Conservation (phyloP, 164 flowering plant species). For the Vitis rotundifolia region DNA sequence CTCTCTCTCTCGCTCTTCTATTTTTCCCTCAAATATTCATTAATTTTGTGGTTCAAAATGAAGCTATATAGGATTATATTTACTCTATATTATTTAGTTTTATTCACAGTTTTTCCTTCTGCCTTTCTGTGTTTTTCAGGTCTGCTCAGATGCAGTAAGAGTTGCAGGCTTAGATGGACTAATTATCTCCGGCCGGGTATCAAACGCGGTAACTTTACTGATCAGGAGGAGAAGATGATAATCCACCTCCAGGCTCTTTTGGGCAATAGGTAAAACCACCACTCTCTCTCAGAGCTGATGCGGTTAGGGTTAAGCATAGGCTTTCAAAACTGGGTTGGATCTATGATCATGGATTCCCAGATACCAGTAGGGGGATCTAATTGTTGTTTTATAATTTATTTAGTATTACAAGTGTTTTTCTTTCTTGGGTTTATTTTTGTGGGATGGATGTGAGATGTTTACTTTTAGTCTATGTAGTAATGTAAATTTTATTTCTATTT, state of each 20-base stretch:
- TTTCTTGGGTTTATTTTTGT: too few relatives aligned
- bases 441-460: too few relatives aligned
- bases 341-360: too few relatives aligned
- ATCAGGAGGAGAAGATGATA: conserved; percentile 93
- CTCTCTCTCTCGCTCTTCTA: conserved; percentile 1
- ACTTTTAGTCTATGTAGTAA: too few relatives aligned
- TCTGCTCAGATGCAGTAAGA: conserved; percentile 84
- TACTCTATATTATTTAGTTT: not conserved
- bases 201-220: conserved; percentile 81
- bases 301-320: too few relatives aligned
- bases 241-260: conserved; percentile 94
- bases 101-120: not conserved
- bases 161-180: conserved; percentile 93
- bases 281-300: not conserved
- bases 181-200: conserved; percentile 95
- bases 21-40: conserved; percentile 8
- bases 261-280: conserved; percentile 66
- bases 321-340: too few relatives aligned
- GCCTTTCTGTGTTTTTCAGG: conserved; percentile 40
- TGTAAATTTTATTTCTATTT: not conserved
- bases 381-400: too few relatives aligned
- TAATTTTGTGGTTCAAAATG: too few relatives aligned
- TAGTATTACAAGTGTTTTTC: too few relatives aligned
- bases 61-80: too few relatives aligned
- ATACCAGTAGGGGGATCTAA: too few relatives aligned